Base-by-base conservation (phyloP, 768 basidiomycete genomes). In the Terana coerulea region DNA sequence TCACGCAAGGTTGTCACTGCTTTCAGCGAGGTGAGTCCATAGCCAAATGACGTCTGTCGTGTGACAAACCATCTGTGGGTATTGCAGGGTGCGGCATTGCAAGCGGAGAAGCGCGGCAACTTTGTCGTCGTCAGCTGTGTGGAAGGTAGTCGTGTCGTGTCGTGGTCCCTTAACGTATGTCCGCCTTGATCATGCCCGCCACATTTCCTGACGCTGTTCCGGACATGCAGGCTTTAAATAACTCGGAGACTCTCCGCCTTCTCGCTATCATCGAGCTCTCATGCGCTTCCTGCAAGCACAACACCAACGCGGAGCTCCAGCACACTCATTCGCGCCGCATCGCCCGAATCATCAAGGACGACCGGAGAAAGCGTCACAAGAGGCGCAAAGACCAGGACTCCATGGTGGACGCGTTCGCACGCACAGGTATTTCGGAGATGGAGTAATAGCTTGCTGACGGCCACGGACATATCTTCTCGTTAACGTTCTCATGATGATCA, bases 101-200 rank as follows among this genome's bases (percentile, higher is more conserved):
- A 91, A 71, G 89, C 88, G 15, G 90, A 92, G 69, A 88, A 88
- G 68, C 79, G 90, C 56, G 90, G 90, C 47, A 91, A 91, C 64
- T 92, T 92, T 62, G 84, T 92, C 19, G 88, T 92, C 24, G 79
- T 92, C 48, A 84, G 86, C 36, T 86, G 85, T 49, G 81, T 92
- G 19, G 87, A 91, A 52, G 83, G 81, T 19, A 64, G 74, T 34
- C 80, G 78, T 35, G 89, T 92, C 34, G 73, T 91, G 28, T 91
- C 90, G 12, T 92, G 89, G 88, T 91, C 90, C 26, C 65, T 91
- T 53, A 91, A 91, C 61, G 89, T 89, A 59, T 50, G 83, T 64
- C 5, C 36, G 31, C 22, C n/a, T 4, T 3, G n/a, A 29, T 37
- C 29, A 10, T n/a, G 7, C n/a, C 54, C n/a, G 37, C 39, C 24